Evolutionary conservation across 176 grass and related monocot species (phyloP), one percentile per base, ranked within the genome.

Genomic region (Juncus inflexus): DNA sequence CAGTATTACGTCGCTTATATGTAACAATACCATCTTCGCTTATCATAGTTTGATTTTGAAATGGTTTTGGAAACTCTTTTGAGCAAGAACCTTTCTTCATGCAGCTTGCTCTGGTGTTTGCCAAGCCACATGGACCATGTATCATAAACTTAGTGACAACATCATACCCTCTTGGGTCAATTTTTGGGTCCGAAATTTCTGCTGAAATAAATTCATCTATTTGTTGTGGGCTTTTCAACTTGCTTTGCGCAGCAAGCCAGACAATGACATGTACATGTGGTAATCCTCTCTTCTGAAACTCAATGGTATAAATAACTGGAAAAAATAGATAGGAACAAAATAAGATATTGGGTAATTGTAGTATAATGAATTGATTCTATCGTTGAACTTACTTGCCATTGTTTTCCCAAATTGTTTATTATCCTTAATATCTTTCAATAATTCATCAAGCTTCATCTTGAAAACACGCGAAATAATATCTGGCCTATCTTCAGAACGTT

Each of bases 1-100:
- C 55, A 60, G 76, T 40, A 55, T 78, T 13, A 42, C 42, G 52
- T 35, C 68, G 4, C 52, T 15, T 83, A 3, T 83, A 83, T 40
- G 73, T 5, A 12, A n/a, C n/a, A n/a, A n/a, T n/a, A n/a, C n/a
- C n/a, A n/a, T n/a, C n/a, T n/a, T n/a, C n/a, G n/a, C n/a, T n/a
- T n/a, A n/a, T n/a, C n/a, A n/a, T n/a, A n/a, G n/a, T n/a, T n/a
- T n/a, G n/a, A n/a, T n/a, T n/a, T n/a, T n/a, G n/a, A n/a, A n/a
- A 63, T 53, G 3, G 38, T 45, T 78, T 72, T 2, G 52, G 53
- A 11, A 71, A 77, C 7, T 72, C 3, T 9, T 66, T 77, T 2
- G 5, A 15, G 1, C 74, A 83, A 1, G n/a, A 63, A 0, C 49
- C 7, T 1, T 74, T 41, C 1, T 39, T 16, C 79, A 76, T 81